A percentile compares a stretch with the other conserved stretches of the same genome.
Conservation (phyloP, 1,284 basidiomycete species). For the Microbotryum scabiosae region DNA sequence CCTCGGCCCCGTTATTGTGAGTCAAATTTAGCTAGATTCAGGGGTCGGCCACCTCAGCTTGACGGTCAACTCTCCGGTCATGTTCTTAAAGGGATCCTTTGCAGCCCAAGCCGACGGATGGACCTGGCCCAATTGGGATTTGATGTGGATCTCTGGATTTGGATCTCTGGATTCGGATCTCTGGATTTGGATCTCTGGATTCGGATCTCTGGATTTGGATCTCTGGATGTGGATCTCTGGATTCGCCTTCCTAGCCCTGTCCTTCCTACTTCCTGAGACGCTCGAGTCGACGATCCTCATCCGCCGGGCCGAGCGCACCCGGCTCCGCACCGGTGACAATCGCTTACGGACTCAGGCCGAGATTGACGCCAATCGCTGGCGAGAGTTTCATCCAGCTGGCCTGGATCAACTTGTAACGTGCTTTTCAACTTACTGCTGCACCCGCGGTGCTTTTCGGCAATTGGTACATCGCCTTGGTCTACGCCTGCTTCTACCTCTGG, state of each 20-base stretch:
- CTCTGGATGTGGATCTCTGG: constrained; percentile 32
- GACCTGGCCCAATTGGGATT: constrained; percentile 37
- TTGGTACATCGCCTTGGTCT: constrained; percentile 31
- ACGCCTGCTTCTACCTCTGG: constrained; percentile 25
- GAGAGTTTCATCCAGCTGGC: constrained; percentile 10
- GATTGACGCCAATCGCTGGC: neutral
- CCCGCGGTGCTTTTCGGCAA: constrained; percentile 30
- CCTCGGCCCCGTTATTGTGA: constrained; percentile 12
- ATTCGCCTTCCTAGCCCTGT: constrained; percentile 22
- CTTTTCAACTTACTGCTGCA: constrained; percentile 32
- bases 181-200: too few species aligned
- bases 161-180: too few species aligned
- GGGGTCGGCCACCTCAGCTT: neutral
- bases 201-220: too few species aligned
- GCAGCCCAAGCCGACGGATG: constrained; percentile 34
- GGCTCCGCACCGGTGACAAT: constrained; percentile 40
- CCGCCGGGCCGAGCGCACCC: constrained; percentile 38
- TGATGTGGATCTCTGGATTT: constrained; percentile 33
- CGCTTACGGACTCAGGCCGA: constrained; percentile 2
- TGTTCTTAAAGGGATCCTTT: constrained; percentile 20
- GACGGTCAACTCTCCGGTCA: neutral
- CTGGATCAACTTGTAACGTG: constrained; percentile 7
- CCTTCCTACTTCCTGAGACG: constrained; percentile 40
- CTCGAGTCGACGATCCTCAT: constrained; percentile 38
- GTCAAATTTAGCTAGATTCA: neutral